phyloP scores from a whole-genome alignment of 495 filamentous ascomycete genomes.

The Aspergillus baeticus region DNA sequence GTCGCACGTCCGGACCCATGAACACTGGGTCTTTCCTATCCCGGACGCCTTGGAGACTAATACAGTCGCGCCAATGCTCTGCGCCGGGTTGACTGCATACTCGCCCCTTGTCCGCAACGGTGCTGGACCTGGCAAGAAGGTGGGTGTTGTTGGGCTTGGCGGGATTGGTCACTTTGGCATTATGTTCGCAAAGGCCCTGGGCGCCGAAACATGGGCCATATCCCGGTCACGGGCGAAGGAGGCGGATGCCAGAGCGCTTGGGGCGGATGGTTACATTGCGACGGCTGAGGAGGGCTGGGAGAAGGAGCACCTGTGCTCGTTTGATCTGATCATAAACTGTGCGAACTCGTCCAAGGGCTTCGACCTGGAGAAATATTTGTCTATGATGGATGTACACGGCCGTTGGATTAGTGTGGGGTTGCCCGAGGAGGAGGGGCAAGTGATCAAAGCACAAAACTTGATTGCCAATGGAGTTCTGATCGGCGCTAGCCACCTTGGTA shows the following conservation, averaged over 20 bases:
- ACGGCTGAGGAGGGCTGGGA: constrained; percentile 68
- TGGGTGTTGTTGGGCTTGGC: constrained; percentile 77
- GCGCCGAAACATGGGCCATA: constrained; percentile 70
- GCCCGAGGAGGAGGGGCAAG: constrained; percentile 74
- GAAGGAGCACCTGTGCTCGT: constrained; percentile 45
- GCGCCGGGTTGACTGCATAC: constrained; percentile 81
- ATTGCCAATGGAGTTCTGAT: constrained; percentile 75
- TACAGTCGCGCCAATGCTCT: constrained; percentile 82
- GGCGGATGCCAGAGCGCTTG: constrained; percentile 64
- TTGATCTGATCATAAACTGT: constrained; percentile 74
- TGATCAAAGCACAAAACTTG: constrained; percentile 75
- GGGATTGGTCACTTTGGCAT: constrained; percentile 74
- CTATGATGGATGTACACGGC: constrained; percentile 79
- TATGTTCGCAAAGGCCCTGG: constrained; percentile 68
- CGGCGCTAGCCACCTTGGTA: constrained; percentile 79
- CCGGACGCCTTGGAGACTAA: constrained; percentile 67
- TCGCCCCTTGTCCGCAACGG: constrained; percentile 74
- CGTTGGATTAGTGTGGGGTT: constrained; percentile 80
- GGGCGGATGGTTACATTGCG: constrained; percentile 72
- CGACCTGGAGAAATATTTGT: constrained; percentile 69
- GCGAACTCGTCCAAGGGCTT: constrained; percentile 69
- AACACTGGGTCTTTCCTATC: constrained; percentile 64
- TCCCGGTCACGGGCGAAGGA: constrained; percentile 67
- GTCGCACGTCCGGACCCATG: constrained; percentile 70
- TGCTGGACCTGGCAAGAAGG: constrained; percentile 75